phyloP scores from a whole-genome alignment of 2,329 filamentous ascomycete species.

The Apiospora kogelbergensis region DNA sequence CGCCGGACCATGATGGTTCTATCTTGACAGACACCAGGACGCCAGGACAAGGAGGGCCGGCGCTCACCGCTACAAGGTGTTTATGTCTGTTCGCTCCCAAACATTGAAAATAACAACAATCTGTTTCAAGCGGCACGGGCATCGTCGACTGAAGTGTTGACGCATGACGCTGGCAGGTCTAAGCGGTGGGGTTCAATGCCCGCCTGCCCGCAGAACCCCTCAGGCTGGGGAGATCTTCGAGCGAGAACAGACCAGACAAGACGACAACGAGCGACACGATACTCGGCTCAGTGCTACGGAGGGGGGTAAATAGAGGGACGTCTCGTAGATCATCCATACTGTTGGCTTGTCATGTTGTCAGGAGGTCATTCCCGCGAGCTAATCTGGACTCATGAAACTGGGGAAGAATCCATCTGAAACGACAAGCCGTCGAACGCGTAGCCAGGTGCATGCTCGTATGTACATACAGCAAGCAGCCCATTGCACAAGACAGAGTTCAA shows the following conservation, averaged over 20 bases:
- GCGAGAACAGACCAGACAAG: not conserved
- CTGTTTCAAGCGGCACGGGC: not conserved
- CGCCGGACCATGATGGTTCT: not conserved
- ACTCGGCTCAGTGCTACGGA: not conserved
- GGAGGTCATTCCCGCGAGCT: slow-evolving; percentile 3
- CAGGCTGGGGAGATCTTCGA: not conserved
- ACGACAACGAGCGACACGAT: not conserved
- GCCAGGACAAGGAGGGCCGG: not conserved
- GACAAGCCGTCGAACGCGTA: not conserved
- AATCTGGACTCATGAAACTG: slow-evolving; percentile 4
- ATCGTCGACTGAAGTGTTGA: not conserved
- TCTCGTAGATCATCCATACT: not conserved
- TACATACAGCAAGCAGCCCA: not conserved
- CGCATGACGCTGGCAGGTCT: slow-evolving; percentile 2
- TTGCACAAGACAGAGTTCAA: slow-evolving; percentile 3
- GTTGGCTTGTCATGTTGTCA: not conserved
- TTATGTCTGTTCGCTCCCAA: not conserved
- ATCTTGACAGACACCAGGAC: not conserved
- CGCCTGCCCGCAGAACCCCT: not conserved
- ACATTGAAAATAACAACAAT: not conserved
- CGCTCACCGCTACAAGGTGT: not conserved
- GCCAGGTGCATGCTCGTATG: not conserved
- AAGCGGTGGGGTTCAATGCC: slow-evolving; percentile 7
- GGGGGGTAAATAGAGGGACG: not conserved
- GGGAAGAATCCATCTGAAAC: slow-evolving; percentile 7